phyloP scores from a whole-genome alignment of 2,329 filamentous ascomycete genomes.

The Fusarium sp. region DNA sequence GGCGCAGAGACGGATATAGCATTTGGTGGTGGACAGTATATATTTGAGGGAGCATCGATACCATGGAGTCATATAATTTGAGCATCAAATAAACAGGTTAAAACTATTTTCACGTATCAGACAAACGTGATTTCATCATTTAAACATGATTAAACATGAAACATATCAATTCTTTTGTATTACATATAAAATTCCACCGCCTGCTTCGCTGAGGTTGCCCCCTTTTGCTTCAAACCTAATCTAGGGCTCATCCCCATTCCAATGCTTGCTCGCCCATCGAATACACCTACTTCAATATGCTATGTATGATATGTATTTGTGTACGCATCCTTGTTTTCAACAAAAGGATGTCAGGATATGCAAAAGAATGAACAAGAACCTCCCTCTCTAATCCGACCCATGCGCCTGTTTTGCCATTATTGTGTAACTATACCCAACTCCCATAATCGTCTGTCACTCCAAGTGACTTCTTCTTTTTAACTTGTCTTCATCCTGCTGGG shows the following conservation, averaged over 20 bases:
- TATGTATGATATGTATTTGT: constrained; percentile 16
- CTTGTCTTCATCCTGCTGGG: constrained; percentile 33
- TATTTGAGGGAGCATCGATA: constrained; percentile 27
- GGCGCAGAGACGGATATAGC: constrained; percentile 3
- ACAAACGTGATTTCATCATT: background rate
- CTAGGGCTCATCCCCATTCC: constrained; percentile 7
- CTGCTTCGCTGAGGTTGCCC: constrained; percentile 17
- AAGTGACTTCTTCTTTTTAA: constrained; percentile 4
- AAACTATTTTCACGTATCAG: background rate
- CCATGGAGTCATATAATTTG: constrained; percentile 19
- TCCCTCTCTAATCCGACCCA: constrained; percentile 21
- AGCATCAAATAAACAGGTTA: constrained; percentile 29
- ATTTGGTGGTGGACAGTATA: background rate
- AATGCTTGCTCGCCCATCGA: constrained; percentile 9
- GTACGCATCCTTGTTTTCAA: constrained; percentile 13
- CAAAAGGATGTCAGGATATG: constrained; percentile 7
- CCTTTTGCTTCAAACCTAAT: constrained; percentile 26
- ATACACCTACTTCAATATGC: constrained; percentile 3
- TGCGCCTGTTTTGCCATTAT: constrained; percentile 33
- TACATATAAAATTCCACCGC: constrained; percentile 35
- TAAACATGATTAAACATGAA: constrained; percentile 1
- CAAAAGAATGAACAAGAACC: constrained; percentile 32
- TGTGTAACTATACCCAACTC: constrained; percentile 27
- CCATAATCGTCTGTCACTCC: constrained; percentile 9
- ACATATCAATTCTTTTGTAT: constrained; percentile 38